phyloP scores from a whole-genome alignment of 208 protist species.

The Vickermania spadyakhi region DNA sequence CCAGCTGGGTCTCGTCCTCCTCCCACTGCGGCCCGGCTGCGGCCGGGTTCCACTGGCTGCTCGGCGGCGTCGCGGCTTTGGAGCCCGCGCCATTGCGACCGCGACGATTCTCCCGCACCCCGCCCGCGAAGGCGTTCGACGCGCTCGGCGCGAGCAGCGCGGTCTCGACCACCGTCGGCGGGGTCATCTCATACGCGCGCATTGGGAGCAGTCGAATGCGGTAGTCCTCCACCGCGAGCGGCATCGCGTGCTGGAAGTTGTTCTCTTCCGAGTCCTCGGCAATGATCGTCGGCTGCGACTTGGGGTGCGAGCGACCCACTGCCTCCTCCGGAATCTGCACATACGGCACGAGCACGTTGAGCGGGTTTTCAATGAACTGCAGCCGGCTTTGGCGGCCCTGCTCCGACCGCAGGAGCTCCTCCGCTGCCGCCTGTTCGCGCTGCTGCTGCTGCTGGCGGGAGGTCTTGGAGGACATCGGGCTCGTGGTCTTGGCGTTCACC shows the following conservation, averaged over 20 bases:
- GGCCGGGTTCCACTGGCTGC: not conserved
- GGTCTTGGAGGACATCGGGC: not conserved
- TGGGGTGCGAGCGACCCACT: not conserved
- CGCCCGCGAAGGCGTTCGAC: not conserved
- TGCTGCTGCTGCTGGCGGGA: slow-evolving; percentile 4
- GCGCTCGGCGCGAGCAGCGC: not conserved
- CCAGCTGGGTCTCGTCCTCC: not conserved
- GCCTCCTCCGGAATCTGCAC: slow-evolving; percentile 12
- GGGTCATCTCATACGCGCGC: slow-evolving; percentile 6
- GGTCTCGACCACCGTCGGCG: slow-evolving; percentile 1
- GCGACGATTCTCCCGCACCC: not conserved
- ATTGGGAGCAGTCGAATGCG: slow-evolving; percentile 25
- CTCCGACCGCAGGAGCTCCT: slow-evolving; percentile 31
- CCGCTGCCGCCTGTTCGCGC: slow-evolving; percentile 12
- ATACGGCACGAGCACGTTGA: slow-evolving; percentile 31
- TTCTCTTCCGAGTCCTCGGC: slow-evolving; percentile 26
- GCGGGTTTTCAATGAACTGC: slow-evolving; percentile 50
- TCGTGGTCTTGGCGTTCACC: not conserved
- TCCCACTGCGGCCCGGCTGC: not conserved
- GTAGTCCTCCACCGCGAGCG: slow-evolving; percentile 27
- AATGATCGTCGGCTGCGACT: slow-evolving; percentile 9
- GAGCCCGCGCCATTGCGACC: not conserved
- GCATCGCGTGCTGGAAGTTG: slow-evolving; percentile 31
- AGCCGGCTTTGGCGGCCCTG: slow-evolving; percentile 30
- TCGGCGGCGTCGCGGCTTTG: not conserved